Conservation (phyloP, 208 protist genomes). For the Acanthamoeba lenticulata region DNA sequence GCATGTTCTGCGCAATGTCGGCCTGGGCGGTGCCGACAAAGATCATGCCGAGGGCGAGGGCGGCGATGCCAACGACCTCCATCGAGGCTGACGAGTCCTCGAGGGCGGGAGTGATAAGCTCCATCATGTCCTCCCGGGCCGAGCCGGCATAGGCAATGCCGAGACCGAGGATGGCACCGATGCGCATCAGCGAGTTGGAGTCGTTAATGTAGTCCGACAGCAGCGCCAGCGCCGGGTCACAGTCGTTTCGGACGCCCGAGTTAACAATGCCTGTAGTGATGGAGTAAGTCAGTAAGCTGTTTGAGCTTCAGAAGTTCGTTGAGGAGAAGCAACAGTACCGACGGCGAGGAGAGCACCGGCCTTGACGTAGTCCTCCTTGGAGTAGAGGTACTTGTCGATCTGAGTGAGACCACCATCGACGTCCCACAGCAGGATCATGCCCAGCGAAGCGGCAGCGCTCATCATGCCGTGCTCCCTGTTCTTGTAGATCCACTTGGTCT, state of each 20-base stretch:
- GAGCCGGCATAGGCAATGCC: constrained; percentile 98
- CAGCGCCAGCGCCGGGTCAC: constrained; percentile 95
- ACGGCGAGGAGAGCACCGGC: constrained; percentile 95
- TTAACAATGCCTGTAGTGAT: constrained; percentile 92
- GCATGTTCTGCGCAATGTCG: constrained; percentile 94
- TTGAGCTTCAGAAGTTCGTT: background rate
- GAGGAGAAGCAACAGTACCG: too few relatives aligned
- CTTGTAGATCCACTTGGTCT: constrained; percentile 94
- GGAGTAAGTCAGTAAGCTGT: constrained; percentile 74
- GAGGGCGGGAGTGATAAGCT: constrained; percentile 94
- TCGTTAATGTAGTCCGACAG: constrained; percentile 82
- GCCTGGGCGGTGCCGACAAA: constrained; percentile 96
- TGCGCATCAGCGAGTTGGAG: constrained; percentile 85
- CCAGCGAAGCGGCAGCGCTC: constrained; percentile 95
- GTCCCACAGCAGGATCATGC: constrained; percentile 98
- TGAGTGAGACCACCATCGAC: constrained; percentile 94
- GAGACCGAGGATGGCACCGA: constrained; percentile 94
- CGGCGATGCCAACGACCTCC: constrained; percentile 93
- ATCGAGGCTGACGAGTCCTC: constrained; percentile 92
- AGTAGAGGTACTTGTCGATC: constrained; percentile 96
- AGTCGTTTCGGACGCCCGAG: constrained; percentile 85
- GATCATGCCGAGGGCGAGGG: constrained; percentile 96
- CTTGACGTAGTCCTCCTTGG: constrained; percentile 95
- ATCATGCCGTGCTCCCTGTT: constrained; percentile 97
- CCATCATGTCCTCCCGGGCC: constrained; percentile 93